phyloP scores from a whole-genome alignment of 2,329 filamentous ascomycete genomes.

The Xylaria sp. region DNA sequence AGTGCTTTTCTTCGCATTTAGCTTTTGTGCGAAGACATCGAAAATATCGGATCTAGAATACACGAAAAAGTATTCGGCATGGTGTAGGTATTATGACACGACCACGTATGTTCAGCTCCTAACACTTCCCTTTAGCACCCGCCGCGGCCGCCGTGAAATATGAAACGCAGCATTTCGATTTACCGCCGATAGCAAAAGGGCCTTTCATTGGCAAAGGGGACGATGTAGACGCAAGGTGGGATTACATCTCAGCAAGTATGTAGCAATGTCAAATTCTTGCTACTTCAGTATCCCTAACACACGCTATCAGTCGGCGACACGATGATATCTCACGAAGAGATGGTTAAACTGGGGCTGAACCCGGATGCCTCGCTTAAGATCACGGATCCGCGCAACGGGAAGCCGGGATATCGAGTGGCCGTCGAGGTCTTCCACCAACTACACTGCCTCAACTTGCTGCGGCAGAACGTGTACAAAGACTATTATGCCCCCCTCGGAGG shows the following conservation, averaged over 20 bases:
- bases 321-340: constrained; percentile 61
- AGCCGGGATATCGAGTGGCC: constrained; percentile 63
- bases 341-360: constrained; percentile 58
- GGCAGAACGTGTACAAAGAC: constrained; percentile 54
- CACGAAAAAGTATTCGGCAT: constrained; percentile 51
- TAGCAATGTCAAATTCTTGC: neutral
- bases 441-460: constrained; percentile 55
- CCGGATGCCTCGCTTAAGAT: constrained; percentile 59
- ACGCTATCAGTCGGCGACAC: constrained; percentile 58
- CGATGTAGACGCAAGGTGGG: constrained; percentile 63
- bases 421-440: constrained; percentile 64
- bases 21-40: constrained; percentile 46
- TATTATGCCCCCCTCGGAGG: constrained; percentile 56
- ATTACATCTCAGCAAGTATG: constrained; percentile 43
- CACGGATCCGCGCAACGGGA: constrained; percentile 58
- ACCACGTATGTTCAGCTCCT: constrained; percentile 2
- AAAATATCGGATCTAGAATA: constrained; percentile 43
- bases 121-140: constrained; percentile 46
- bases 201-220: constrained; percentile 61
- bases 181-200: constrained; percentile 52
- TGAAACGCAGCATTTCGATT: constrained; percentile 55
- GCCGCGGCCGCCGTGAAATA: constrained; percentile 55
- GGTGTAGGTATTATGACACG: constrained; percentile 46
- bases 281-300: neutral
- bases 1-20: constrained; percentile 47